A percentile compares a stretch with the other conserved stretches of the same genome.
Conservation (phyloP, 192 early-diverging fungal genomes). For the Backusella mclennaniae region DNA sequence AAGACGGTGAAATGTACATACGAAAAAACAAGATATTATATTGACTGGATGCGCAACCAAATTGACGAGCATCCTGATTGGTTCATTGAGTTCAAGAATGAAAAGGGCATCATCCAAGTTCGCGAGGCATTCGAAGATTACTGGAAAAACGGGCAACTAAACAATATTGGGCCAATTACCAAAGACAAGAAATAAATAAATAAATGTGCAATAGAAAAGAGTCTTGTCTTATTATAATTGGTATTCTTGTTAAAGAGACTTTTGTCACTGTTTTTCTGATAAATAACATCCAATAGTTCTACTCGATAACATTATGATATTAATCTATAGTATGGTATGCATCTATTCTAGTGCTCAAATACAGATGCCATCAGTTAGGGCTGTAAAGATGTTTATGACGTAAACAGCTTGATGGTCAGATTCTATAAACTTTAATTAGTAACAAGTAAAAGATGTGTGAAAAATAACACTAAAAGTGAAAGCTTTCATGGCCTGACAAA, state of each 20-base stretch:
- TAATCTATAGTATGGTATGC: no score
- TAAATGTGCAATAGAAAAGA: not conserved
- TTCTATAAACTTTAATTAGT: no score
- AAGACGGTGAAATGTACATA: conserved; percentile 36
- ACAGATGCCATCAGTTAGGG: no score
- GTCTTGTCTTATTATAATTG: no score
- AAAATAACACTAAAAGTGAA: not conserved
- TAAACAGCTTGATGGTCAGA: no score
- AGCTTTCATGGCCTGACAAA: not conserved
- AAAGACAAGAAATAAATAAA: not conserved
- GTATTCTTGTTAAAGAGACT: no score
- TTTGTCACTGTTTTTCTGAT: no score
- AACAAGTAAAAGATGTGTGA: not conserved
- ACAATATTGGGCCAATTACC: not conserved
- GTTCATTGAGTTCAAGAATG: conserved; percentile 62
- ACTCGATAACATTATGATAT: no score
- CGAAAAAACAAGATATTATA: conserved; percentile 67
- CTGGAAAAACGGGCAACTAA: conserved; percentile 36
- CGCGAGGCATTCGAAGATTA: conserved; percentile 76
- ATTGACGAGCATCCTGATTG: conserved; percentile 58
- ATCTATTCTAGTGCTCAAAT: no score
- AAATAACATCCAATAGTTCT: no score
- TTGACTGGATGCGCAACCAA: conserved; percentile 68
- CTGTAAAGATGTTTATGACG: no score
- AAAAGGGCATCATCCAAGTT: conserved; percentile 80